Base-by-base conservation (phyloP, 2,329 filamentous ascomycete genomes). In the Trichoderma semiorbis region DNA sequence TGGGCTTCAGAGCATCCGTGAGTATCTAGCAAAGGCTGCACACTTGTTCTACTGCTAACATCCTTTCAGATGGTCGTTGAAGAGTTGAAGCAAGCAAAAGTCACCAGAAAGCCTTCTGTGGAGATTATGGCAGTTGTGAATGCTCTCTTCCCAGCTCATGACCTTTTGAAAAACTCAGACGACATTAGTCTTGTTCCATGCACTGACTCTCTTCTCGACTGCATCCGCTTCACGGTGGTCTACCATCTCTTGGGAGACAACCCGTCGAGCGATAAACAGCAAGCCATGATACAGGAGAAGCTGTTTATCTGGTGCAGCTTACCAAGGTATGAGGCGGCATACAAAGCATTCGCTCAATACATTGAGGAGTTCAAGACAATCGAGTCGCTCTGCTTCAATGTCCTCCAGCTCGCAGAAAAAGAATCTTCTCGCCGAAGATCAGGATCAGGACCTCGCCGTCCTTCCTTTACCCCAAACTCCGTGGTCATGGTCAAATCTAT, bases 121-220 rank as follows among this genome's bases (percentile, higher is more conserved):
- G 72, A 75, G 16, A 75, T 80, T 39, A 79, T 82, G 80, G 81
- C 79, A 26, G 75, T 76, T 7, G 73, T 82, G 28, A 83, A 83
- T 63, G 77, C 81, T 7, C 73, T 83, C 24, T 80, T 83, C 39
- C 79, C 81, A 1, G 71, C 80, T 1, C 69, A 74, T 11, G 66
- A 75, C 10, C 71, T 78, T 12, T 72, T 78, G 21, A 71, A 74
- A 39, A 65, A 74, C 18, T 67, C 71, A 2, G 73, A 78, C 3
- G 77, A 78, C 34, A 10, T 76, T 5, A 75, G 79, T 21, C 74
- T 78, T 8, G 75, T 75, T 12, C 79, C 80, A 1, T 79, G 78
- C 70, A 78, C 81, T 0, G 63, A 74, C 2, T 76, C 78, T 0
- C 73, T 82, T n/a, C 78, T 79, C 2, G 79, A 80, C 21, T 82